These are phyloP conservation scores for Mucuna pruriens DNA, from an alignment of 306 rosid genomes.

Conservation along the genomic window DNA sequence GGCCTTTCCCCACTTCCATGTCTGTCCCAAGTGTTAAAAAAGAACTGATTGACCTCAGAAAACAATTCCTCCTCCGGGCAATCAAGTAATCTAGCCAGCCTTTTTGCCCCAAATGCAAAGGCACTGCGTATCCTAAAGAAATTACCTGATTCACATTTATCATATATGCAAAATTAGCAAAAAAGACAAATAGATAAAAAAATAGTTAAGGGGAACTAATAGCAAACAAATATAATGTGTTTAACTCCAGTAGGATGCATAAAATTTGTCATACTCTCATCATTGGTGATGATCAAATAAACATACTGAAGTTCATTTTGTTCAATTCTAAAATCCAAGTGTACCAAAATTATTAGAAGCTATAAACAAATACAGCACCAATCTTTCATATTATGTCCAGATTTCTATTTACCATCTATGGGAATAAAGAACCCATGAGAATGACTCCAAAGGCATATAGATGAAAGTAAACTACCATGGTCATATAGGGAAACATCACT, in stretches of 20 bases:
- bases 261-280: background rate
- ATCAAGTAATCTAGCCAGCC: slow-evolving; percentile 84
- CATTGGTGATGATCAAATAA: background rate
- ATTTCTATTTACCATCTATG: background rate
- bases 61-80: slow-evolving; percentile 78
- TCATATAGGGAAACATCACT: background rate
- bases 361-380: slow-evolving; percentile 7
- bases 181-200: background rate
- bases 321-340: slow-evolving; percentile 10
- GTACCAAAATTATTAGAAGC: background rate
- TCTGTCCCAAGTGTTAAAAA: slow-evolving; percentile 94
- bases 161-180: slow-evolving; percentile 33
- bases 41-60: slow-evolving; percentile 90
- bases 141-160: slow-evolving; percentile 69
- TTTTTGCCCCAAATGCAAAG: slow-evolving; percentile 91
- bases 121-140: slow-evolving; percentile 99
- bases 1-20: slow-evolving; percentile 98
- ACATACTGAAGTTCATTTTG: background rate
- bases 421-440: background rate
- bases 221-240: background rate
- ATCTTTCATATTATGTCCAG: background rate
- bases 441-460: background rate
- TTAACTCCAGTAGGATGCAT: slow-evolving; percentile 27
- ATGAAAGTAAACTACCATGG: background rate
- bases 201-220: slow-evolving; percentile 11